Percentiles rank a stretch among this genome's conserved stretches.
Conservation (phyloP, 2,329 filamentous ascomycete genomes). For the Plectosphaerella cucumerina region DNA sequence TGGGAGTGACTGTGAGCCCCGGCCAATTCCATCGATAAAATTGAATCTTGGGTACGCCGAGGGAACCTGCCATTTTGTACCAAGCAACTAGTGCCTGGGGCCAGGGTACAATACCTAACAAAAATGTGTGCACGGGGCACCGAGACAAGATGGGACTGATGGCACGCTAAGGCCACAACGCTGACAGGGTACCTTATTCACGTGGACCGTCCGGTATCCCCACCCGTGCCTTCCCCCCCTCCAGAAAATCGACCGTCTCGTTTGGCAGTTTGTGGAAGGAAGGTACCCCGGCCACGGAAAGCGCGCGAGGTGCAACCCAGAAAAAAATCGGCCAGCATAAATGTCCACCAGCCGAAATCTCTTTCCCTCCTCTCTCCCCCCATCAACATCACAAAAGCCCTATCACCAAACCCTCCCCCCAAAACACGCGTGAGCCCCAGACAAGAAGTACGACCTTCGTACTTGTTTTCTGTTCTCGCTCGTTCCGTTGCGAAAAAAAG, state of each 20-base stretch:
- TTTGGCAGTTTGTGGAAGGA: not conserved
- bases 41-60: too few species aligned
- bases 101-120: too few species aligned
- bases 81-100: too few species aligned
- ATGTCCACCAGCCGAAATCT: constrained; percentile 28
- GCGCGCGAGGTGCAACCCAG: constrained; percentile 10
- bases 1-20: not conserved
- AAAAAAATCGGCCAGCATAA: constrained; percentile 12
- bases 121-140: too few species aligned
- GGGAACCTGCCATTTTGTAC: too few species aligned
- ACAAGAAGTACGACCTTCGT: constrained; percentile 56
- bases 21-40: too few species aligned
- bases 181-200: not conserved
- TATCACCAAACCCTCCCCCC: constrained; percentile 30
- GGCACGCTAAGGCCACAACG: too few species aligned
- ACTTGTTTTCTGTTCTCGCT: constrained; percentile 57
- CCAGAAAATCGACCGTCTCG: not conserved
- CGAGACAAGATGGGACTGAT: too few species aligned
- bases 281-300: not conserved
- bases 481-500: constrained; percentile 50
- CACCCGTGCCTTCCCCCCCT: constrained; percentile 1
- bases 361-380: constrained; percentile 33
- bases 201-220: not conserved
- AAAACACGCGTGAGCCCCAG: constrained; percentile 34
- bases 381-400: constrained; percentile 40